Evolutionary conservation across 805 yeast genomes (phyloP), one percentile per base, ranked within the genome.

Genomic region (Nakazawaea molendinolei): DNA sequence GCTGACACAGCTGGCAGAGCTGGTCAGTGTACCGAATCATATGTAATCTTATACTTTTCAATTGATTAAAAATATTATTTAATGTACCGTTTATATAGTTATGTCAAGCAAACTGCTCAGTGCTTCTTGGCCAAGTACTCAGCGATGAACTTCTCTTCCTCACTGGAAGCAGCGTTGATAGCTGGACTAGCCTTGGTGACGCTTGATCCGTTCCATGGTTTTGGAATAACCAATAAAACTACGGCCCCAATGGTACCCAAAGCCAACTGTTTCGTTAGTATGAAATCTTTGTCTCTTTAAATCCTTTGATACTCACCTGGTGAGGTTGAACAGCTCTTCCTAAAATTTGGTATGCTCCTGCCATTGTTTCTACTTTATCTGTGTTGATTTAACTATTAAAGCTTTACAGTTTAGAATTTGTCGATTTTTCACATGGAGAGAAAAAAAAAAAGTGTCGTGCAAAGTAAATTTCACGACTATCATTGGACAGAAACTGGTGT

Each of bases 281-380:
- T 5, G n/a, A n/a, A n/a, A 29, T 3, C 14, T 31, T 13, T 13
- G 36, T 59, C 2, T 4, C 7, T 25, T 13, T 16, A 19, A 20
- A 29, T 5, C 12, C 32, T 19, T 13, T 5, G 17, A 19, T 9
- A 65, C 74, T 24, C 63, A 71, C 76, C 47, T 76, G 82, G 65
- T 87, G 90, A 43, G 97, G 76, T 52, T 77, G 86, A 53, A 87
- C 77, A 46, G 84, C 63, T 67, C 72, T 86, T 43, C 97, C 97
- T 53, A 86, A 67, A 51, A 89, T 81, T 43, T 68, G 68, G 72
- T 89, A 89, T 56, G 86, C 83, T 53, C 83, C 76, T 63, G 83
- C 94, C 95, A 86, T 86, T 31, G 21, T 27, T 27, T 5, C 8
- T 27, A 15, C 6, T 28, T 38, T 17, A 31, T 24, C 25, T 30